Conservation (phyloP, 1,139 yeast genomes). For the Yamadazyma conglobata region DNA sequence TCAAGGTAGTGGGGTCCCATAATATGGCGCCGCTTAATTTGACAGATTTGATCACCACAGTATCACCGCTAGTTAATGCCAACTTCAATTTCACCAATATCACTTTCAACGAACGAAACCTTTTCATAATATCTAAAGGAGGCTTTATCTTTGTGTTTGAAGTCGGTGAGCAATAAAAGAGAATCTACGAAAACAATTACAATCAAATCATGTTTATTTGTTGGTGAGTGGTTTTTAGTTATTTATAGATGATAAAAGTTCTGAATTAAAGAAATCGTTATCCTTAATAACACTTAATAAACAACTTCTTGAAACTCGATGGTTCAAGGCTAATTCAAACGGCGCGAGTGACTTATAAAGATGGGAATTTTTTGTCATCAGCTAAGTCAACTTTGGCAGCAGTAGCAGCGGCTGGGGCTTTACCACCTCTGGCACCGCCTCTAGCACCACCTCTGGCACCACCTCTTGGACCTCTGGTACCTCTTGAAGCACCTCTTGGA, state of each 20-base stretch:
- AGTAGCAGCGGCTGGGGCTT: conserved; percentile 15
- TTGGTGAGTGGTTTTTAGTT: too few relatives aligned
- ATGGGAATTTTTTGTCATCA: conserved; percentile 63
- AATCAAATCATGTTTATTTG: too few relatives aligned
- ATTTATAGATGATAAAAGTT: too few relatives aligned
- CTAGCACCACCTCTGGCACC: conserved; percentile 18
- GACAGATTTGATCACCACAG: background rate
- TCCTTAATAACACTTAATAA: too few relatives aligned
- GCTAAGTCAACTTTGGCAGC: conserved; percentile 34
- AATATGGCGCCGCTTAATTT: background rate
- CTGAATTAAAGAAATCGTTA: too few relatives aligned
- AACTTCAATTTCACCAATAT: conserved; percentile 10
- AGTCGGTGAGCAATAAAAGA: background rate
- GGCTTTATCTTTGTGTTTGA: conserved; percentile 12
- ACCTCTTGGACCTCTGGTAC: conserved; percentile 18
- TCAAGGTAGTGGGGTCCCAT: conserved; percentile 1
- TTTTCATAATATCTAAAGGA: conserved; percentile 9
- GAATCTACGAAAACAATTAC: background rate
- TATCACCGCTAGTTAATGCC: conserved; percentile 4
- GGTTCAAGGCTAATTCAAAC: too few relatives aligned
- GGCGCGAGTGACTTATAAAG: conserved; percentile 30
- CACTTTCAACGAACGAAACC: conserved; percentile 4
- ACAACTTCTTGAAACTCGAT: too few relatives aligned
- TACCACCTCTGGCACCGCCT: conserved; percentile 16
- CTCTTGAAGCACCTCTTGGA: conserved; percentile 22